A percentile compares a stretch with the other conserved stretches of the same genome.
These are phyloP conservation scores for Pseudocercospora fijiensis DNA, from an alignment of 2,329 filamentous ascomycete species.

Conservation along the genomic window DNA sequence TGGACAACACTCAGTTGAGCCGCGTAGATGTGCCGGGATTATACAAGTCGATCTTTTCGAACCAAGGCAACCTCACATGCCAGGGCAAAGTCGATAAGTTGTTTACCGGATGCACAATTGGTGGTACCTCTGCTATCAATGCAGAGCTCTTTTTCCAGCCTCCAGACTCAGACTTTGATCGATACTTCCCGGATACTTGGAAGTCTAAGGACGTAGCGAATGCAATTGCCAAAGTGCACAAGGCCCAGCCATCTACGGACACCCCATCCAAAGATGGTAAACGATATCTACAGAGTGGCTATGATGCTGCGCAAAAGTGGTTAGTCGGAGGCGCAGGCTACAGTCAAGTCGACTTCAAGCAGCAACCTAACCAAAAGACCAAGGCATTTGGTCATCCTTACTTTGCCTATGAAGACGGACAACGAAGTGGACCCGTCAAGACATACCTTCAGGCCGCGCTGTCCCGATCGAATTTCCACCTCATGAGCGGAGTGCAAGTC, in stretches of 20 bases:
- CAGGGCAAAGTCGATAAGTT: conserved; percentile 41
- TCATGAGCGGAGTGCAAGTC: conserved; percentile 56
- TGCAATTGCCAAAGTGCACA: conserved; percentile 49
- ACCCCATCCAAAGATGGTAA: conserved; percentile 59
- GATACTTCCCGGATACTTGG: conserved; percentile 55
- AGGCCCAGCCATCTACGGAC: conserved; percentile 56
- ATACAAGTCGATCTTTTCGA: conserved; percentile 53
- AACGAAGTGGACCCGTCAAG: conserved; percentile 45
- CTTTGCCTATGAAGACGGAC: conserved; percentile 46
- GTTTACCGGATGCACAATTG: conserved; percentile 51
- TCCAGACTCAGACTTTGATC: conserved; percentile 59
- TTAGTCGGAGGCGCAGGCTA: conserved; percentile 52
- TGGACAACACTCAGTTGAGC: conserved; percentile 49
- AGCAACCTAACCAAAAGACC: conserved; percentile 50
- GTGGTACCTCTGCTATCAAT: conserved; percentile 62
- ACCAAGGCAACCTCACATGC: conserved; percentile 45
- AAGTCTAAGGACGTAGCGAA: conserved; percentile 50
- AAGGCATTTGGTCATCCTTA: conserved; percentile 50
- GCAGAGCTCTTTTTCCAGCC: conserved; percentile 61
- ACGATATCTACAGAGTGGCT: conserved; percentile 50
- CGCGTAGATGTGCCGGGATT: conserved; percentile 56
- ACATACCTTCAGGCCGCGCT: conserved; percentile 53
- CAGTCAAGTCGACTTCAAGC: conserved; percentile 50
- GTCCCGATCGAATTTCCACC: conserved; percentile 53
- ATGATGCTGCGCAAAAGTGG: conserved; percentile 52